These are phyloP conservation scores for Cnidoscolus chayamansa DNA, from an alignment of 441 rosid species.

Conservation along the genomic window DNA sequence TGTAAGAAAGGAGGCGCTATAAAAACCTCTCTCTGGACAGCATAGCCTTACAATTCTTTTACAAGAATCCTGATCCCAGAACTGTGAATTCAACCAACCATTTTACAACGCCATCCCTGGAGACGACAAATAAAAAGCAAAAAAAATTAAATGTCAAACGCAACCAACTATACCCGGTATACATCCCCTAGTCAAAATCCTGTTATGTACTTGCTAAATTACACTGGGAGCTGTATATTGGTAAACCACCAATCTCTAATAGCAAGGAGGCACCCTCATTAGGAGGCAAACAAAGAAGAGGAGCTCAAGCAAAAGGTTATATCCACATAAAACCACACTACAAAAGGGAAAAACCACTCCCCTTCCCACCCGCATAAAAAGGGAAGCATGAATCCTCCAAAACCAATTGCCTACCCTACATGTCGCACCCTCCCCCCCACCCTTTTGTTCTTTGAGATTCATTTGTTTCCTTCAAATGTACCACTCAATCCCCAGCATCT, in stretches of 20 bases:
- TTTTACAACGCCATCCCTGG: slow-evolving; percentile 30
- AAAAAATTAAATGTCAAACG: slow-evolving; percentile 26
- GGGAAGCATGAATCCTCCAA: slow-evolving; percentile 31
- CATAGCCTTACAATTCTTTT: slow-evolving; percentile 18
- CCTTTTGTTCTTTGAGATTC: slow-evolving; percentile 11
- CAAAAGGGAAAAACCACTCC: slow-evolving; percentile 10
- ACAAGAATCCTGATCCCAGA: slow-evolving; percentile 15
- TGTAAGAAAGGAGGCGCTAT: neutral
- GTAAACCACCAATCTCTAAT: slow-evolving; percentile 27
- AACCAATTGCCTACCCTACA: slow-evolving; percentile 28
- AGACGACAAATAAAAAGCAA: neutral
- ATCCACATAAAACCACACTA: slow-evolving; percentile 19
- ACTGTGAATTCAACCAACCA: slow-evolving; percentile 13
- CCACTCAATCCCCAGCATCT: slow-evolving; percentile 9
- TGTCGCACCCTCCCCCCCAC: neutral
- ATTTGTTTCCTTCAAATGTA: slow-evolving; percentile 21
- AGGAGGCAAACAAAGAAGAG: slow-evolving; percentile 22
- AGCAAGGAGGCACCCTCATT: slow-evolving; percentile 22
- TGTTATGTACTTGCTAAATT: slow-evolving; percentile 48
- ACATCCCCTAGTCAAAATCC: slow-evolving; percentile 44
- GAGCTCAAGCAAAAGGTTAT: slow-evolving; percentile 23
- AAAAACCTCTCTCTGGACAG: slow-evolving; percentile 21
- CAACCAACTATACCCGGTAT: slow-evolving; percentile 39
- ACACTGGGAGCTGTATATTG: slow-evolving; percentile 37
- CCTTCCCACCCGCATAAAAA: slow-evolving; percentile 20